Evolutionary conservation across 2,329 filamentous ascomycete genomes (phyloP).

Genomic region (Penicillium sumatraense): DNA sequence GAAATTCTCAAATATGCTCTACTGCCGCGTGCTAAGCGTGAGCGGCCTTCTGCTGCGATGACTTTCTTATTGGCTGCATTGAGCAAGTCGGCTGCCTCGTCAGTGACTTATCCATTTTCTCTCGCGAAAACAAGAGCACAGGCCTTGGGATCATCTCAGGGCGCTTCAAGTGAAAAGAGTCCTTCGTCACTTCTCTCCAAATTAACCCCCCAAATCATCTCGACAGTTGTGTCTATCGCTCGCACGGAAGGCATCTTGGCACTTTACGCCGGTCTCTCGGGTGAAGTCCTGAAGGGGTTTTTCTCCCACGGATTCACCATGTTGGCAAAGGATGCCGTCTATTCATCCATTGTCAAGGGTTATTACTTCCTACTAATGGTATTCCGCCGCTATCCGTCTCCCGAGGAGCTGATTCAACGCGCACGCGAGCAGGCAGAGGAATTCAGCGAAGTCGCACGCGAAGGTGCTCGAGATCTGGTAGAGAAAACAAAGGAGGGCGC

Average conservation of each 20-base stretch:
- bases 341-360: conserved; percentile 70
- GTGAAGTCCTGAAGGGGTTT: conserved; percentile 81
- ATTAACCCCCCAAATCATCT: conserved; percentile 61
- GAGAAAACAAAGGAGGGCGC: conserved; percentile 34
- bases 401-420: conserved; percentile 45
- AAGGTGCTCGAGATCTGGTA: conserved; percentile 42
- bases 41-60: conserved; percentile 57
- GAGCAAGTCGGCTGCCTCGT: conserved; percentile 77
- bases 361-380: conserved; percentile 69
- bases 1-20: conserved; percentile 68
- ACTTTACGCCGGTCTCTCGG: conserved; percentile 76
- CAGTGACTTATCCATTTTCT: conserved; percentile 82
- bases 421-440: conserved; percentile 47
- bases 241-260: conserved; percentile 68
- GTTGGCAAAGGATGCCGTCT: conserved; percentile 79
- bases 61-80: conserved; percentile 73
- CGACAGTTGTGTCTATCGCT: conserved; percentile 61
- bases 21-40: conserved; percentile 58
- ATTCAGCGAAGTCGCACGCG: conserved; percentile 45
- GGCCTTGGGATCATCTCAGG: conserved; percentile 47
- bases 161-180: conserved; percentile 8
- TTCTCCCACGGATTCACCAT: conserved; percentile 86
- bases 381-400: conserved; percentile 49
- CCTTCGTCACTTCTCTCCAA: conserved; percentile 9
- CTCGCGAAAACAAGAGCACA: conserved; percentile 82